These are phyloP conservation scores for Paracamarosporium sp. DNA, from an alignment of 2,329 filamentous ascomycete species.

Conservation along the genomic window DNA sequence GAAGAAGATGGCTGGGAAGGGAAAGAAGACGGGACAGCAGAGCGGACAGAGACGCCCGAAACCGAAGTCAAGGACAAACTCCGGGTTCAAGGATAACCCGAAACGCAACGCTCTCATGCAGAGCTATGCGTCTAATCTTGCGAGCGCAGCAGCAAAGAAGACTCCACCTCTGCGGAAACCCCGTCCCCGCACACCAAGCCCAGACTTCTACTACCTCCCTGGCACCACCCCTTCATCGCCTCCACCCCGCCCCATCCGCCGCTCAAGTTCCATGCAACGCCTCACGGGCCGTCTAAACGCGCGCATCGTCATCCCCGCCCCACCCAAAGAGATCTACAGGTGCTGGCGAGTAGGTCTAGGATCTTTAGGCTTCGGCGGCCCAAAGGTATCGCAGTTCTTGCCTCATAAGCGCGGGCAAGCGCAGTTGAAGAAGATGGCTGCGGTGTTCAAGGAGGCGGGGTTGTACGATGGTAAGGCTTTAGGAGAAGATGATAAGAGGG, in stretches of 20 bases:
- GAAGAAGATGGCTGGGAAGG: background rate
- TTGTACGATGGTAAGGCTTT: slow-evolving; percentile 1
- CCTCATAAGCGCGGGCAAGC: slow-evolving; percentile 17
- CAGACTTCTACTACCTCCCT: slow-evolving; percentile 13
- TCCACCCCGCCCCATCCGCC: slow-evolving; percentile 7
- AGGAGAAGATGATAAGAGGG: slow-evolving; percentile 13
- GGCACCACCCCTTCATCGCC: background rate
- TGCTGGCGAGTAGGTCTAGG: slow-evolving; percentile 21
- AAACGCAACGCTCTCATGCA: slow-evolving; percentile 4
- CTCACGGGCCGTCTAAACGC: slow-evolving; percentile 10
- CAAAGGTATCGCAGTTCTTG: slow-evolving; percentile 8
- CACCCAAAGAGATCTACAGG: slow-evolving; percentile 11
- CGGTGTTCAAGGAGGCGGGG: slow-evolving; percentile 16
- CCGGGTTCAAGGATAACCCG: slow-evolving; percentile 14
- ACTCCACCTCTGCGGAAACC: background rate
- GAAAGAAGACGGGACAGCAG: background rate
- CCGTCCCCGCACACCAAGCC: slow-evolving; percentile 10
- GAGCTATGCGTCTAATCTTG: slow-evolving; percentile 15
- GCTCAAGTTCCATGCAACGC: slow-evolving; percentile 18
- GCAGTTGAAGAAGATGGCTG: slow-evolving; percentile 20
- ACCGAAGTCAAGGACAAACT: slow-evolving; percentile 6
- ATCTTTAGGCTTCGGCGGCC: slow-evolving; percentile 10
- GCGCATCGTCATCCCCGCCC: background rate
- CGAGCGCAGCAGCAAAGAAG: background rate
- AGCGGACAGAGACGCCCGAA: slow-evolving; percentile 1